Conservation (phyloP, 1,284 basidiomycete species). For the Cerioporus squamosus region DNA sequence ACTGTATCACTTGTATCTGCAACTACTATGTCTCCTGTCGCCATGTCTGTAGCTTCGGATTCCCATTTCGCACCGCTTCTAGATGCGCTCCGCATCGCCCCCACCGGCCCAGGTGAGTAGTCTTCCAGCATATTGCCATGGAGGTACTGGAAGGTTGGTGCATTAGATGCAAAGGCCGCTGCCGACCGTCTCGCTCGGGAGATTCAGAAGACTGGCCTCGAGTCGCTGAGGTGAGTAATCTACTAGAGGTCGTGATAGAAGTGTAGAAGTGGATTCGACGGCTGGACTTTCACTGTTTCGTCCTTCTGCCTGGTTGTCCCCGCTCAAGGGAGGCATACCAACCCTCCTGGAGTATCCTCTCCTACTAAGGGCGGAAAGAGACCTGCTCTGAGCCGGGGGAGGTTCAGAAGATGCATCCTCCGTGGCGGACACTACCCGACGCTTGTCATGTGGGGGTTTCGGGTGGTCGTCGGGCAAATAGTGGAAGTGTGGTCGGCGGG, state of each 20-base stretch:
- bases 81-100: conserved; percentile 68
- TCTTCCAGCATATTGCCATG: not conserved
- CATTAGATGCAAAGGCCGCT: conserved; percentile 76
- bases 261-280: too few relatives aligned
- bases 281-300: too few relatives aligned
- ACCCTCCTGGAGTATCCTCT: too few relatives aligned
- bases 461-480: too few relatives aligned
- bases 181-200: conserved; percentile 78
- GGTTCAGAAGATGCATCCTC: too few relatives aligned
- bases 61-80: conserved; percentile 56
- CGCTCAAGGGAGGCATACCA: too few relatives aligned
- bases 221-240: conserved; percentile 60
- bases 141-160: conserved; percentile 7
- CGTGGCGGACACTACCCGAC: too few relatives aligned
- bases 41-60: conserved; percentile 48
- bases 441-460: not conserved
- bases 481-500: too few relatives aligned
- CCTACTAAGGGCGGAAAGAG: too few relatives aligned
- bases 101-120: conserved; percentile 70
- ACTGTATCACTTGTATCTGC: conserved; percentile 26
- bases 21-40: conserved; percentile 57
- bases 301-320: too few relatives aligned
- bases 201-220: conserved; percentile 65
- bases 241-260: too few relatives aligned
- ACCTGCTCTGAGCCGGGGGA: too few relatives aligned